Base-by-base conservation (phyloP, 352 stramenopile genomes). In the Globisporangium canariense region DNA sequence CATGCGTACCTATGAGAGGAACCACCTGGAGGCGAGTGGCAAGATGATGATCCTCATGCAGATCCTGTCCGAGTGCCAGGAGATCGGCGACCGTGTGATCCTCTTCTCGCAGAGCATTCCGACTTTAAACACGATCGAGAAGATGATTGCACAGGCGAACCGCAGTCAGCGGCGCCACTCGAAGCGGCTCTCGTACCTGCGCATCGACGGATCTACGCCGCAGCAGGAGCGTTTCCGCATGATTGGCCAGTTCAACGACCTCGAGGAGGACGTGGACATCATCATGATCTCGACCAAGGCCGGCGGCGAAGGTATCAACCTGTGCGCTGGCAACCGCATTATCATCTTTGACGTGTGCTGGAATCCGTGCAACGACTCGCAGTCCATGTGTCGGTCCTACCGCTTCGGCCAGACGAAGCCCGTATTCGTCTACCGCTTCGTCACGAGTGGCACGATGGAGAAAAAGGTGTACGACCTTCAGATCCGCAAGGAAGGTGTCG, bases 301-400 rank as follows among this genome's bases (percentile, higher is more conserved):
- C 46, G 88, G 88, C 4, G 88, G 88, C 25, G 88, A 94, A 74
- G 87, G 87, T 22, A 89, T 97, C 18, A 97, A 97, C 65, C 62
- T 97, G 61, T 93, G 86, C 38, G 88, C 83, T 3, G 90, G 88
- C 38, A 97, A 96, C 58, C 86, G 90, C 45, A 90, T 97, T 49
- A 83, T 97, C 30, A 95, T 97, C 25, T 97, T 97, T 53, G 90
- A 97, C 55, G 88, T 96, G 2, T 97, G 89, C 54, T 97, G 90
- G 90, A 97, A 97, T 50, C 90, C 90, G 22, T 96, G 88, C 69
- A 92, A 96, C 25, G 90, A 97, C 54, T 88, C 89, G 0, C 86
- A 98, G 74, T 96, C 89, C 4, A 98, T 98, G 91, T 97, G 91
- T 68, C 86, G 92, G 22, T 96, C 81, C 14, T 98, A 97, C 58